Percentiles rank a stretch among this genome's conserved stretches.
Evolutionary conservation across 2,329 filamentous ascomycete genomes (phyloP).

Genomic region (Neonectria ditissima): DNA sequence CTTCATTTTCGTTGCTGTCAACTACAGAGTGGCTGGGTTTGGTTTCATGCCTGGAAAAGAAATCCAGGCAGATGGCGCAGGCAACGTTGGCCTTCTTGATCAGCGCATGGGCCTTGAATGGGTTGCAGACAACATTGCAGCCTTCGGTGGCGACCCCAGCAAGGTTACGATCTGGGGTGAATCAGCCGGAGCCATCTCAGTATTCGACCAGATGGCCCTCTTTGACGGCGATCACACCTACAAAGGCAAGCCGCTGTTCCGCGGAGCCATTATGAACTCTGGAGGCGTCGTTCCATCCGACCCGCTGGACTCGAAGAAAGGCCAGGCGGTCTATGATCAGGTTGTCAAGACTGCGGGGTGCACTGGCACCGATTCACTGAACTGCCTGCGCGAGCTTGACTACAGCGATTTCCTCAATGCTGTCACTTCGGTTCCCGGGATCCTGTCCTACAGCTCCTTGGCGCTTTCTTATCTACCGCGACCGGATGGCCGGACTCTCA

Average conservation of each 20-base stretch:
- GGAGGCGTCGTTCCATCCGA: conserved; percentile 63
- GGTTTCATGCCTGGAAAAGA: conserved; percentile 71
- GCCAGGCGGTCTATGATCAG: conserved; percentile 65
- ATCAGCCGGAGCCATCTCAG: conserved; percentile 69
- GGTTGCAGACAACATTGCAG: conserved; percentile 72
- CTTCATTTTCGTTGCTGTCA: conserved; percentile 72
- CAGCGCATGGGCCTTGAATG: conserved; percentile 71
- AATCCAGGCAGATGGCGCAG: conserved; percentile 64
- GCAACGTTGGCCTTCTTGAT: conserved; percentile 71
- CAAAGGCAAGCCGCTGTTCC: conserved; percentile 66
- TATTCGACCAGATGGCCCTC: conserved; percentile 71
- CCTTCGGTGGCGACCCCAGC: conserved; percentile 74
- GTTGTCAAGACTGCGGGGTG: conserved; percentile 67
- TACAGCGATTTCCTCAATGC: conserved; percentile 66
- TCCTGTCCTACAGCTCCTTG: conserved; percentile 68
- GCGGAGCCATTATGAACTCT: conserved; percentile 73
- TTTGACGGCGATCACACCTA: conserved; percentile 72
- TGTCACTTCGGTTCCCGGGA: conserved; percentile 66
- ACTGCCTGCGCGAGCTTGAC: conserved; percentile 66
- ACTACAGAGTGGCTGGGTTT: conserved; percentile 69
- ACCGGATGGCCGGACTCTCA: conserved; percentile 67
- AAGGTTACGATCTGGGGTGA: conserved; percentile 76
- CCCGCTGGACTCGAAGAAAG: conserved; percentile 66
- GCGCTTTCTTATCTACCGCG: conserved; percentile 72
- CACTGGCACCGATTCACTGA: conserved; percentile 60